Conservation (phyloP, 345 rosid species). For the Streptanthus diversifolius region DNA sequence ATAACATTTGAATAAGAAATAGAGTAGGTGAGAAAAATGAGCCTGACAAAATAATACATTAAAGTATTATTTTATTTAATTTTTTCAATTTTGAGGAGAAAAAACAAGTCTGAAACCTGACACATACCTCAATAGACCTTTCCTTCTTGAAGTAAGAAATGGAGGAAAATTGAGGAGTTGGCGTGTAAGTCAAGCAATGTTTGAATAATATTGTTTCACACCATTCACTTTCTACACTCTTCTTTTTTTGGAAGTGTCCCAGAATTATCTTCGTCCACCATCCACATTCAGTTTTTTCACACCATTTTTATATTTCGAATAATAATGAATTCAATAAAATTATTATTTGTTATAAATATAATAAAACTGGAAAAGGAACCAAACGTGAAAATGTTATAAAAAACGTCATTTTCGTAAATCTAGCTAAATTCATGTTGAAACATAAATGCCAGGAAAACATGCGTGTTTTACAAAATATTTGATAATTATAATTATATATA, state of each 20-base stretch:
- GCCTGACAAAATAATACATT: slow-evolving; percentile 8
- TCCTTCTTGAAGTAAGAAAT: slow-evolving; percentile 36
- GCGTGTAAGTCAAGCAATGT: slow-evolving; percentile 37
- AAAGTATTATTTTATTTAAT: too few relatives aligned
- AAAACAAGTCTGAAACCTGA: slow-evolving; percentile 37
- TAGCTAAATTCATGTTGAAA: slow-evolving; percentile 3
- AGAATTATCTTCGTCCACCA: slow-evolving; percentile 29
- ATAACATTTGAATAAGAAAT: slow-evolving; percentile 21
- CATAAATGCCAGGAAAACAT: background rate
- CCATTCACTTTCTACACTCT: slow-evolving; percentile 31
- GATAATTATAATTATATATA: background rate
- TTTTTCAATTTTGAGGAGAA: slow-evolving; percentile 14
- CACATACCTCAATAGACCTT: slow-evolving; percentile 35
- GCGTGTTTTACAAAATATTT: background rate
- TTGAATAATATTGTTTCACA: slow-evolving; percentile 24
- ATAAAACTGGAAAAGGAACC: too few relatives aligned
- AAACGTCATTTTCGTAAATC: too few relatives aligned
- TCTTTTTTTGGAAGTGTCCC: slow-evolving; percentile 33
- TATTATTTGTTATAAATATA: too few relatives aligned
- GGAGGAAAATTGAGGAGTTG: slow-evolving; percentile 19
- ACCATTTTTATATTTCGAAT: background rate
- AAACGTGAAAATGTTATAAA: too few relatives aligned
- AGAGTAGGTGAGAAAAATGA: slow-evolving; percentile 33
- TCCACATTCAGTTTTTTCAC: slow-evolving; percentile 14
- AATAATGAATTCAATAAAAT: background rate